Base-by-base conservation (phyloP, 2,329 filamentous ascomycete genomes). In the Neonectria ditissima region DNA sequence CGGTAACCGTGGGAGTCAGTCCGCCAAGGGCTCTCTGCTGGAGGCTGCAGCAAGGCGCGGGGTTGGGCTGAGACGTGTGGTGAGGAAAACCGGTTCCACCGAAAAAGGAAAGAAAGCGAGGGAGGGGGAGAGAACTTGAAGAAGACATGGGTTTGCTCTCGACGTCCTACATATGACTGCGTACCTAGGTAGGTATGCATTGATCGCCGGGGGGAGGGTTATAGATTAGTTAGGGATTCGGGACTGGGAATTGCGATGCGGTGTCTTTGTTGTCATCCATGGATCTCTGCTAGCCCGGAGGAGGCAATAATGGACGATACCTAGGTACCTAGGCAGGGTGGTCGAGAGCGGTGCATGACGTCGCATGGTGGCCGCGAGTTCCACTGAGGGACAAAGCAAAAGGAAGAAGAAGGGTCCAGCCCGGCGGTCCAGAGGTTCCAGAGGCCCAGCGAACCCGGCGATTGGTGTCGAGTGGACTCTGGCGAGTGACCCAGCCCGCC, bases 241-340 rank as follows among this genome's bases (percentile, higher is more conserved):
- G 16, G n/a, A 30, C 30, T 50, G 47, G 47, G 20, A 32, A 14
- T 34, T 50, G 28, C 26, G n/a, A 50, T 32, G 47, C 32, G 45
- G 26, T 18, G 45, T 48, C 16, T 48, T 30, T 34, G 59, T 26
- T 45, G 53, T 56, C 59, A 62, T 62, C 24, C n/a, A n/a, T n/a
- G n/a, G n/a, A n/a, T n/a, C 6, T 26, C 24, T 26, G 41, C 59
- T 62, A 53, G 47, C 41, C 59, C 45, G 30, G 52, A 28, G 30
- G 32, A 24, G 56, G 56, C 18, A 45, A 44, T 54, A 44, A 34
- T 59, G 48, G 47, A 39, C 32, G 54, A 39, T 18, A 26, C 24
- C n/a, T n/a, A n/a, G n/a, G n/a, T n/a, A n/a, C n/a, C n/a, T n/a
- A n/a, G n/a, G n/a, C n/a, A 52, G 34, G 34, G 5, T 5, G 14